Evolutionary conservation across 1,139 yeast genomes (phyloP), one percentile per base, ranked within the genome.

Genomic region (Candida labiduridarum): DNA sequence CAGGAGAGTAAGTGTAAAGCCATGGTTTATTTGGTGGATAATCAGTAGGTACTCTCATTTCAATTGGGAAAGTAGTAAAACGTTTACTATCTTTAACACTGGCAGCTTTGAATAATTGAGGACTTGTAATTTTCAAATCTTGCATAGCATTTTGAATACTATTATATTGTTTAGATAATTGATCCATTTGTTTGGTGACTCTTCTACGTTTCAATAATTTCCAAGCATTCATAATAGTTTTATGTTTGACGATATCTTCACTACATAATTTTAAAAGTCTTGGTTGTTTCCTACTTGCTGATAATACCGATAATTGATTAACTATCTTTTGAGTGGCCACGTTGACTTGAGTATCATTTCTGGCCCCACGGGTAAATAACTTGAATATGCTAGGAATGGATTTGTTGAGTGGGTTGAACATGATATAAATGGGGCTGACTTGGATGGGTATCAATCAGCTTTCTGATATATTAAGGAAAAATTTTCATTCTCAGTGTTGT

Each of bases 271-370:
- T 88, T 55, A 94, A 71, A 60, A 89, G 74, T 60, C 85, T 83
- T 44, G 99, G 98, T 66, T 87, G 94, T 69, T 90, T 91, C 72
- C 90, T 84, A 53, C 89, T 81, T 15, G 96, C 97, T 25, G 95
- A 84, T 61, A 90, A 71, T 25, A 92, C 96, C 41, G 96, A 87
- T 55, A 91, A 78, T 71, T 92, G 95, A 52, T 86, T 82, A 49
- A 85, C 83, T 47, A 85, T 79, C 61, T 79, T 79, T 61, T 85
- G 89, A 8, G 89, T 84, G 33, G 82, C 78, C 1, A 89, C 80
- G 25, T 82, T 76, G 45, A 82, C 66, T 22, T 39, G 41, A 16
- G 45, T 38, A 47, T 63, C 64, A 61, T 63, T 68, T 63, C 61
- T 71, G 61, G 70, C 78, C 39, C 70, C 76, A 65, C 75, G 71